Percentiles rank a stretch among this genome's conserved stretches.
Conservation (phyloP, 225 moss, liverwort and hornwort genomes). For the Lunularia cruciata region DNA sequence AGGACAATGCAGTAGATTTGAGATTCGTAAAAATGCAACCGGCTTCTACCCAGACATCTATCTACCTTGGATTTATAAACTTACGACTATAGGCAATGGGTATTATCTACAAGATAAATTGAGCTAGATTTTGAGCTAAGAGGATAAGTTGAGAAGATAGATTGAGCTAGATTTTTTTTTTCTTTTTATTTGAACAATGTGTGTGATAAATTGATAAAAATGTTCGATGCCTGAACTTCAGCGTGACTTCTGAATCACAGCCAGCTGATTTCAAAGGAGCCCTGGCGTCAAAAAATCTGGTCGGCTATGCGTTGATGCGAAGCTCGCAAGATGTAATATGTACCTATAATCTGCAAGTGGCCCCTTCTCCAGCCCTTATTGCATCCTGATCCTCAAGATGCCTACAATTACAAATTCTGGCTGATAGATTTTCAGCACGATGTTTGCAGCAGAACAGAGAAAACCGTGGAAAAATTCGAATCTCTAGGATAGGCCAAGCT, state of each 20-base stretch:
- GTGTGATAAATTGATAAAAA: slow-evolving; percentile 1
- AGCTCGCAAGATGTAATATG: slow-evolving; percentile 3
- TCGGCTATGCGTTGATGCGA: not conserved
- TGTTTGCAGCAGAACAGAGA: not conserved
- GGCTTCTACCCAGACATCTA: too few species aligned
- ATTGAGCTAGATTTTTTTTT: too few species aligned
- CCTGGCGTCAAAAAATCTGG: not conserved
- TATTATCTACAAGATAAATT: too few species aligned
- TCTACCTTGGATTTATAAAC: too few species aligned
- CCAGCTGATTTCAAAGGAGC: not conserved
- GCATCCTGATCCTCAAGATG: not conserved
- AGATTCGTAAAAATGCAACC: too few species aligned
- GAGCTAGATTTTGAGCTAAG: too few species aligned
- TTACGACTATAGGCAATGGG: too few species aligned
- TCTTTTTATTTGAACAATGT: not conserved
- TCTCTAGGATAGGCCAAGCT: not conserved
- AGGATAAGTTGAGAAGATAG: too few species aligned
- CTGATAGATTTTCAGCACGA: not conserved
- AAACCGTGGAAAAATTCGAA: not conserved
- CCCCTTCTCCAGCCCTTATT: slow-evolving; percentile 7
- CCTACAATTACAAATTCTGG: slow-evolving; percentile 10
- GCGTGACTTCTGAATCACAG: not conserved
- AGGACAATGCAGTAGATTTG: too few species aligned
- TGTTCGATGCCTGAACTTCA: not conserved
- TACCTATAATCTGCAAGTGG: slow-evolving; percentile 9